Conservation (phyloP, 2,329 filamentous ascomycete species). For the Cercospora sp. region DNA sequence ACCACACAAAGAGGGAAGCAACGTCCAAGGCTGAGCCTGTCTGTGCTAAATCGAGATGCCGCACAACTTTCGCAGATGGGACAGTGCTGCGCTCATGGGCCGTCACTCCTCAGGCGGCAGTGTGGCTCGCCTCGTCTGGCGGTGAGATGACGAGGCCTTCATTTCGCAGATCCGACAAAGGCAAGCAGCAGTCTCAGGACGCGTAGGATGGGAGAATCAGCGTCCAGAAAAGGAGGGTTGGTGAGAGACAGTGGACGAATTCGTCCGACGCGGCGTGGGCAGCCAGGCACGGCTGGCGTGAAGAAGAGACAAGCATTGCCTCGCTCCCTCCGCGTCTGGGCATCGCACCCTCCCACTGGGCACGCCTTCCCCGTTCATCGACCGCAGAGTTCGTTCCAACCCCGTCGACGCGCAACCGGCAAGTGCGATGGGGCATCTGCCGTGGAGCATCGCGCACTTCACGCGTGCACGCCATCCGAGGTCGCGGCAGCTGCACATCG, state of each 20-base stretch:
- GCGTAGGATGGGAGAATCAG: neutral
- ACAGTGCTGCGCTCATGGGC: neutral
- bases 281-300: neutral
- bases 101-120: neutral
- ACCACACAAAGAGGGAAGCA: neutral
- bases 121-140: neutral
- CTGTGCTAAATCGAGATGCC: neutral
- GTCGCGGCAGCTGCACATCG: slow-evolving; percentile 2
- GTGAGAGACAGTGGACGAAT: neutral
- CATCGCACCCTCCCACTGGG: neutral
- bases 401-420: neutral
- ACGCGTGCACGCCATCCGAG: slow-evolving; percentile 2
- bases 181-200: neutral
- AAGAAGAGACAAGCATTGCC: neutral
- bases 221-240: neutral
- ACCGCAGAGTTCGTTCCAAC: neutral
- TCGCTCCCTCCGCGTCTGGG: neutral
- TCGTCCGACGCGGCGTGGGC: too few relatives aligned
- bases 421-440: neutral
- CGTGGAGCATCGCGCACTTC: neutral
- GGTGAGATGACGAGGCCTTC: neutral
- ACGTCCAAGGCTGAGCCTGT: neutral
- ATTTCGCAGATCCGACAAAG: neutral
- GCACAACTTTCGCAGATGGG: neutral
- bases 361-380: neutral